A percentile compares a stretch with the other conserved stretches of the same genome.
Conservation (phyloP, 2,329 filamentous ascomycete genomes). For the Apiospora rasikravindrae region DNA sequence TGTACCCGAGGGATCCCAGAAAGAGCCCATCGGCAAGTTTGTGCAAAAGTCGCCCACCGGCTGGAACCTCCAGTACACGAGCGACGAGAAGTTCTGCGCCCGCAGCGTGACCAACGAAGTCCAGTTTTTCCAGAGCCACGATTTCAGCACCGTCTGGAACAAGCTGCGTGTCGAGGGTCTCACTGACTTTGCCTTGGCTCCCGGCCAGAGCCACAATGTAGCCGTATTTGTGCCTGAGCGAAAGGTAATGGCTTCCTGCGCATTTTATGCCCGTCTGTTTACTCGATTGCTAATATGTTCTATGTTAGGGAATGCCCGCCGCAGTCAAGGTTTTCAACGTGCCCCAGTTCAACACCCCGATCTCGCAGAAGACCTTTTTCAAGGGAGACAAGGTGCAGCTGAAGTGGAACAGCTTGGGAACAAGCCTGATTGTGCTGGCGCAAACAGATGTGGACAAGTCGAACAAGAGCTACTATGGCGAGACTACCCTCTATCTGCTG, state of each 20-base stretch:
- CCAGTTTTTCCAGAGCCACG: constrained; percentile 90
- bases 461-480: constrained; percentile 99
- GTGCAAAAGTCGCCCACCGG: constrained; percentile 95
- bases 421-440: constrained; percentile 89
- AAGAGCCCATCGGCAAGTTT: constrained; percentile 82
- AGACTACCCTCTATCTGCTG: constrained; percentile 94
- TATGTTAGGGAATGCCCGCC: constrained; percentile 82
- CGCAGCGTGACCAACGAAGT: constrained; percentile 96
- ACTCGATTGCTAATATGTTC: constrained; percentile 30
- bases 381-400: constrained; percentile 99
- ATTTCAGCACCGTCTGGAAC: constrained; percentile 89
- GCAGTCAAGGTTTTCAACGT: constrained; percentile 94
- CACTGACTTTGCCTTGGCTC: constrained; percentile 85
- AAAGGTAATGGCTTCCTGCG: constrained; percentile 66
- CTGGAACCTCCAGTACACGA: constrained; percentile 97
- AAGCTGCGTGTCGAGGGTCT: constrained; percentile 93
- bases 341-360: constrained; percentile 79
- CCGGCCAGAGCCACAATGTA: constrained; percentile 87
- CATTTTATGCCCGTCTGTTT: not conserved
- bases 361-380: constrained; percentile 98
- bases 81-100: constrained; percentile 91
- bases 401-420: constrained; percentile 95
- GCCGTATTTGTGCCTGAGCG: constrained; percentile 95
- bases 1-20: constrained; percentile 63
- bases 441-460: constrained; percentile 98